These are phyloP conservation scores for Zygosaccharomyces rouxii DNA, from an alignment of 805 yeast species.

Conservation along the genomic window DNA sequence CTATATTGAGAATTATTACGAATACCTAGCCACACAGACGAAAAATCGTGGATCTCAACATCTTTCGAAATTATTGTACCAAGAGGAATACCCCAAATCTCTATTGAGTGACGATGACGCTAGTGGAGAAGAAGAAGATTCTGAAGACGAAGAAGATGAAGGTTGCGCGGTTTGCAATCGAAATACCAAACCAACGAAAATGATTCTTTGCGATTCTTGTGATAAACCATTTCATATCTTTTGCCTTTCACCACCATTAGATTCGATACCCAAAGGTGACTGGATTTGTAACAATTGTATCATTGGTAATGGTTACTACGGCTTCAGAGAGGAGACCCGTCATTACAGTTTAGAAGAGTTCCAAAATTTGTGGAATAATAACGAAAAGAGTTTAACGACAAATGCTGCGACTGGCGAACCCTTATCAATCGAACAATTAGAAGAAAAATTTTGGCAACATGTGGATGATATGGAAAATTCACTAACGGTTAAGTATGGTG, in stretches of 20 bases:
- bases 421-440: constrained; percentile 44
- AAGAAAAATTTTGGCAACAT: constrained; percentile 64
- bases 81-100: constrained; percentile 34
- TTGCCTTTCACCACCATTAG: constrained; percentile 59
- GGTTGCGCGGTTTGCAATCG: constrained; percentile 48
- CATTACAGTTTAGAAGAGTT: constrained; percentile 59
- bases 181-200: constrained; percentile 42
- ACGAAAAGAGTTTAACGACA: constrained; percentile 42
- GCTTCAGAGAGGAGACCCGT: constrained; percentile 66
- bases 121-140: constrained; percentile 15
- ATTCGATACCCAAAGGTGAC: constrained; percentile 48
- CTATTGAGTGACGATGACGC: constrained; percentile 26
- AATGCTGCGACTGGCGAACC: constrained; percentile 13
- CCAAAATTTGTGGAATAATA: constrained; percentile 48
- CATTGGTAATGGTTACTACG: constrained; percentile 83
- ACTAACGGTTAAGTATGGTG: constrained; percentile 72
- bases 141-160: constrained; percentile 30
- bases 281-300: constrained; percentile 86
- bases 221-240: constrained; percentile 60
- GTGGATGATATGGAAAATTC: constrained; percentile 39
- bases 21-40: constrained; percentile 27
- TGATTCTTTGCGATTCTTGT: constrained; percentile 70
- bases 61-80: constrained; percentile 20
- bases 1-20: constrained; percentile 33
- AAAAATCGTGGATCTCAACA: constrained; percentile 8